These are phyloP conservation scores for Wallacemonas sp. DNA, from an alignment of 208 protist species.

Conservation along the genomic window DNA sequence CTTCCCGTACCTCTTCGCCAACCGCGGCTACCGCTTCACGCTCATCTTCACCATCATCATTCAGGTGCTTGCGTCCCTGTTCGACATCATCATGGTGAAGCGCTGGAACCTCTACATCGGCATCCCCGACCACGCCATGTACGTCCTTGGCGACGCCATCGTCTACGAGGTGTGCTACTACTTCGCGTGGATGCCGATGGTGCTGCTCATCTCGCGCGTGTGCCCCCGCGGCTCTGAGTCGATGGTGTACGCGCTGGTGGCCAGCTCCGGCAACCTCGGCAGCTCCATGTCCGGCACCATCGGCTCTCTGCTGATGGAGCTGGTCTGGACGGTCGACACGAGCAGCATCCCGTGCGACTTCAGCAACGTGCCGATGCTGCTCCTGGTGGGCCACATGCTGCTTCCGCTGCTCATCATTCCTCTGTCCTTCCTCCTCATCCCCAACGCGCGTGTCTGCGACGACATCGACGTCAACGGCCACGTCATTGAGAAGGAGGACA, in stretches of 20 bases:
- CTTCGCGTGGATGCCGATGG: conserved; percentile 72
- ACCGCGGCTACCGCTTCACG: conserved; percentile 48
- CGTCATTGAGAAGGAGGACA: conserved; percentile 18
- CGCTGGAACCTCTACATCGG: conserved; percentile 65
- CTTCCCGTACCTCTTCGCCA: conserved; percentile 55
- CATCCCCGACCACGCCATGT: conserved; percentile 68
- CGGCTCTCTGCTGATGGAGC: conserved; percentile 61
- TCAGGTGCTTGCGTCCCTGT: conserved; percentile 44
- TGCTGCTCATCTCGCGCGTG: conserved; percentile 80
- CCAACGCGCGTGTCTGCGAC: conserved; percentile 52
- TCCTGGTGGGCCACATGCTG: conserved; percentile 58
- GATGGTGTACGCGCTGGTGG: conserved; percentile 82
- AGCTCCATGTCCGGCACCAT: conserved; percentile 35
- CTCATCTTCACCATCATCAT: conserved; percentile 59
- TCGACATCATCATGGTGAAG: conserved; percentile 75
- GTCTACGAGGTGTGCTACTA: conserved; percentile 58
- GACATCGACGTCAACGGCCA: conserved; percentile 50
- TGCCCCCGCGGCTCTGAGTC: conserved; percentile 78
- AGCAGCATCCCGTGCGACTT: conserved; percentile 61
- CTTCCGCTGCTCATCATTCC: conserved; percentile 40
- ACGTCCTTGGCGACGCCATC: conserved; percentile 68
- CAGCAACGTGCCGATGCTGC: conserved; percentile 51
- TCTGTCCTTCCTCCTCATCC: conserved; percentile 54
- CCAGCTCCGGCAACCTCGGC: conserved; percentile 73
- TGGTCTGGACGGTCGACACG: conserved; percentile 45